Percentiles rank a stretch among this genome's conserved stretches.
These are phyloP conservation scores for Pythium phragmitis DNA, from an alignment of 352 stramenopile genomes.

Conservation along the genomic window DNA sequence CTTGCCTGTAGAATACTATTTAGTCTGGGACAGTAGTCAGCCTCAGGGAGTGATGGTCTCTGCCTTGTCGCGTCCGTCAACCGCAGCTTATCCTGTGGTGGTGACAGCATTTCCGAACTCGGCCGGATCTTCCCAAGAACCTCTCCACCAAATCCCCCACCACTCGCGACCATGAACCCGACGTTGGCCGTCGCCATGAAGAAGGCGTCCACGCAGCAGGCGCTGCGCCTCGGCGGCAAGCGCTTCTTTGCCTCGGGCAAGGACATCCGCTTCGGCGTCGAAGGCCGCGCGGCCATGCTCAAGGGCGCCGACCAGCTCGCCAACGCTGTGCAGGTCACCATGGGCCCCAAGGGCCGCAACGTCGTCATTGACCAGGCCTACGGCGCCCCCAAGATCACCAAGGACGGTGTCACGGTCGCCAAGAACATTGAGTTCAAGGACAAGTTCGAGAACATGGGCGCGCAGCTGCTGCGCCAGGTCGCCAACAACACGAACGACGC, in stretches of 20 bases:
- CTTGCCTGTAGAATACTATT: neutral
- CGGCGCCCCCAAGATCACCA: conserved; percentile 97
- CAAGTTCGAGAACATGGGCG: conserved; percentile 92
- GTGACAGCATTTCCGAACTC: conserved; percentile 31
- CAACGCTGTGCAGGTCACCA: conserved; percentile 99
- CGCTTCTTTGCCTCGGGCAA: conserved; percentile 92
- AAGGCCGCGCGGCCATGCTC: conserved; percentile 97
- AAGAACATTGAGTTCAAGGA: conserved; percentile 98
- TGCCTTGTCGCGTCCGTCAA: conserved; percentile 14
- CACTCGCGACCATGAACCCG: conserved; percentile 61
- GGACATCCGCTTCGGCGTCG: conserved; percentile 99
- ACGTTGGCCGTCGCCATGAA: conserved; percentile 61
- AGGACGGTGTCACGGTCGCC: conserved; percentile 97
- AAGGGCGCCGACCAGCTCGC: conserved; percentile 98
- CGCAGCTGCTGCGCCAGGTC: conserved; percentile 79
- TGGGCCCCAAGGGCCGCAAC: conserved; percentile 99
- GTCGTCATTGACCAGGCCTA: conserved; percentile 99
- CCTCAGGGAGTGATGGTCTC: conserved; percentile 16
- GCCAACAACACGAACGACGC: conserved; percentile 99
- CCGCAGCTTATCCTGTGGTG: conserved; percentile 19
- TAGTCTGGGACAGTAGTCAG: conserved; percentile 14
- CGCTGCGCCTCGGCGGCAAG: conserved; percentile 39
- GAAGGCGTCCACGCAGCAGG: conserved; percentile 48
- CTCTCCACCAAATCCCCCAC: neutral
- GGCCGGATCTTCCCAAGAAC: conserved; percentile 30